Base-by-base conservation (phyloP, 192 early-diverging fungal genomes). In the Coemansia sp. region DNA sequence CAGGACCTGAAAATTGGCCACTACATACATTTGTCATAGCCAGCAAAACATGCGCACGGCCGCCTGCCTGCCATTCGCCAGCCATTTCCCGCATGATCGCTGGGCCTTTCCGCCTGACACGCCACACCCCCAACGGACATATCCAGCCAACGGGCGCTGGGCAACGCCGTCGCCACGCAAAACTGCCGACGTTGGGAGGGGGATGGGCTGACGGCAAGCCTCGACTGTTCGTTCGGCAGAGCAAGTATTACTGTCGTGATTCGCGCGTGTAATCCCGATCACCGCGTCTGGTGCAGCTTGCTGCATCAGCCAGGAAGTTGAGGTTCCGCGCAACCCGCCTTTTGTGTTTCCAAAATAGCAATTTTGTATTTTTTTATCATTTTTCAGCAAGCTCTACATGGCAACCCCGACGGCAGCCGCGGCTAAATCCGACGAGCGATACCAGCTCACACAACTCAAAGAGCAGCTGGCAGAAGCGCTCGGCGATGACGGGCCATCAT, bases 381-480 rank as follows among this genome's bases (percentile, higher is more conserved):
- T 17, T 27, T 15, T 3, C 10, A 27, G 8, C 15, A 41, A 41
- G 2, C 4, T 14, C 10, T 14, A 41, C 40, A 2, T 11, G 12
- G 4, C 27, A 54, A 43, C n/a, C 4, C 40, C 65, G 36, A 47
- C 47, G 12, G 32, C 67, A 27, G 39, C 37, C 29, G 38, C 65
- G 31, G 63, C 70, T 12, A 73, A 63, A 43, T 58, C 69, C 15
- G 80, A 77, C 43, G 80, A 71, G 74, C 70, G 80, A 45, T 76
- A 77, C 68, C 71, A 83, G 58, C 71, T 83, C 22, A 71, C 71
- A n/a, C 80, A 83, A 68, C 75, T 92, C 25, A 92, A 92, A 51
- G 88, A 90, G 63, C 89, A 89, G 47, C 72, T 92, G 8, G 90
- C 89, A 15, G 90, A 92, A 49, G 88, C 88, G 14, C 80, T 92